A percentile compares a stretch with the other conserved stretches of the same genome.
These are phyloP conservation scores for Terfezia claveryi DNA, from an alignment of 495 filamentous ascomycete species.

Conservation along the genomic window DNA sequence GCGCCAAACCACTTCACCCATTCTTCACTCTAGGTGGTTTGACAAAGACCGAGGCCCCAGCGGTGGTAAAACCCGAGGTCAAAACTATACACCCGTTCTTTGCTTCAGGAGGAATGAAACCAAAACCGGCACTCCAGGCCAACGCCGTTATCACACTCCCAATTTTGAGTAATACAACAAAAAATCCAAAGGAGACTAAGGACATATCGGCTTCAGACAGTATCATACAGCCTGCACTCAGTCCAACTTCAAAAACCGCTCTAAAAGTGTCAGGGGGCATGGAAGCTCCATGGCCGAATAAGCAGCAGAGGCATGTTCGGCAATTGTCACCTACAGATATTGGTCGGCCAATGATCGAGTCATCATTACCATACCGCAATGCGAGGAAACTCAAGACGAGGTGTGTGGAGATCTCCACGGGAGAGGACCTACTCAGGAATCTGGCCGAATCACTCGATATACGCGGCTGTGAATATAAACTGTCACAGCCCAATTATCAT, in stretches of 20 bases:
- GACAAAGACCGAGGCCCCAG: too few relatives aligned
- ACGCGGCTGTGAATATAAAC: conserved; percentile 28
- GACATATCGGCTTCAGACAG: not conserved
- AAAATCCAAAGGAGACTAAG: not conserved
- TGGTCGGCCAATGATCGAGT: not conserved
- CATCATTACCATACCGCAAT: not conserved
- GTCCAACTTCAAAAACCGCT: conserved; percentile 14
- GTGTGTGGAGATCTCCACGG: conserved; percentile 2
- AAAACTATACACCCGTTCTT: conserved; percentile 77
- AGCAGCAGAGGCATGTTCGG: conserved; percentile 38
- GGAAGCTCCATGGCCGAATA: conserved; percentile 48
- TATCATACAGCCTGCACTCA: not conserved
- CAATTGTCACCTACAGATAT: conserved; percentile 10
- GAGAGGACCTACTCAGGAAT: conserved; percentile 5
- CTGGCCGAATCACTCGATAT: conserved; percentile 23
- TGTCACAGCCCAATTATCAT: conserved; percentile 9
- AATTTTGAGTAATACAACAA: not conserved
- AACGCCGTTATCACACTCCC: not conserved
- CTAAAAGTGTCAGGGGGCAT: conserved; percentile 37
- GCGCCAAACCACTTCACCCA: not conserved
- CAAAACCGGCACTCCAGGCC: not conserved
- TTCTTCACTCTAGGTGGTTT: not conserved
- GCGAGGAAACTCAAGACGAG: conserved; percentile 12
- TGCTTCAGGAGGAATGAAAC: conserved; percentile 10
- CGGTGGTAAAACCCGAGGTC: not conserved